Percentiles rank a stretch among this genome's conserved stretches.
Conservation (phyloP, 2,329 filamentous ascomycete genomes). For the Phyllosticta paracitricarpa region DNA sequence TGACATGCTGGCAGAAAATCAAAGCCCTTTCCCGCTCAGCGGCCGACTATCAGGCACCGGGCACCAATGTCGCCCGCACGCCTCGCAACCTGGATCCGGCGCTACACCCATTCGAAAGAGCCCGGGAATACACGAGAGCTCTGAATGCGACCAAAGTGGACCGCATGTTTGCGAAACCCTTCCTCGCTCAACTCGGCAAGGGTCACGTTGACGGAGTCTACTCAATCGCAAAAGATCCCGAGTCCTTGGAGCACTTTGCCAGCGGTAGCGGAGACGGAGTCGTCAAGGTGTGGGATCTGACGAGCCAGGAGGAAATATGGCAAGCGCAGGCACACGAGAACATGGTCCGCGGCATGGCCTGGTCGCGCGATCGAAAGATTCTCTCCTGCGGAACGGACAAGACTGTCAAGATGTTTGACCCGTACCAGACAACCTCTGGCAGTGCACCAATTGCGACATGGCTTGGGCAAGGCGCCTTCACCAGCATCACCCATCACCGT, state of each 20-base stretch:
- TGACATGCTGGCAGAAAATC: constrained; percentile 21
- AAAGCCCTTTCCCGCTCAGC: constrained; percentile 57
- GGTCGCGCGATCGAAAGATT: constrained; percentile 76
- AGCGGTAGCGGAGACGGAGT: constrained; percentile 65
- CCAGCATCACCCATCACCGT: constrained; percentile 73
- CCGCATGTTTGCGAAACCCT: constrained; percentile 80
- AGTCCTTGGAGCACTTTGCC: constrained; percentile 14
- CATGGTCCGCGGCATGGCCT: constrained; percentile 82
- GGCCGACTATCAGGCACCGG: constrained; percentile 55
- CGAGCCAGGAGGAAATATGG: constrained; percentile 64
- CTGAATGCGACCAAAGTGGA: constrained; percentile 84
- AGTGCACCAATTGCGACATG: constrained; percentile 72
- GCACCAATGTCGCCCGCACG: constrained; percentile 54
- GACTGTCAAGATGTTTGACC: constrained; percentile 84
- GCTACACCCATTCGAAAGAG: constrained; percentile 82
- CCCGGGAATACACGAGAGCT: constrained; percentile 71
- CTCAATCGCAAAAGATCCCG: constrained; percentile 38
- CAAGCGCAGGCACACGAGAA: constrained; percentile 79
- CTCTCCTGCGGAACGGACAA: constrained; percentile 80
- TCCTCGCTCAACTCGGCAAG: constrained; percentile 74
- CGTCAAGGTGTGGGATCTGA: constrained; percentile 85
- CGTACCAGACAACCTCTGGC: constrained; percentile 62
- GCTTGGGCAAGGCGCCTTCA: constrained; percentile 75
- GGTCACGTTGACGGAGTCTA: constrained; percentile 81
- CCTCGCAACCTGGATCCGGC: constrained; percentile 71